These are phyloP conservation scores for Russula ochroleuca DNA, from an alignment of 768 basidiomycete genomes.

Conservation along the genomic window DNA sequence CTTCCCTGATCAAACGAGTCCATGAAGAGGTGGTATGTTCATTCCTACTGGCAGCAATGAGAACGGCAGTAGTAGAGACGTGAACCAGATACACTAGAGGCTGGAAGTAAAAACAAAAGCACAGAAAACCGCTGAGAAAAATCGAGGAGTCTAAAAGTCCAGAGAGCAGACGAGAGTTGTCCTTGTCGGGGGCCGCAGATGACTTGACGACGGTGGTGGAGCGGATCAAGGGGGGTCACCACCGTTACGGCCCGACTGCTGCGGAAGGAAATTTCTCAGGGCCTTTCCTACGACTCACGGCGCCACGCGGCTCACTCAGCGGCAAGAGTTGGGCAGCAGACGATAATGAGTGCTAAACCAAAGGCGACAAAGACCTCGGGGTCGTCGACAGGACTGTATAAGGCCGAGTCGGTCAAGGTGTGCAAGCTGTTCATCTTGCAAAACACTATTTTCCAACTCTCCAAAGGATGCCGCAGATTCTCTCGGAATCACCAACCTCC, in stretches of 20 bases:
- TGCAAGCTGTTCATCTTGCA: not conserved
- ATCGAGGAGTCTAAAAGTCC: not conserved
- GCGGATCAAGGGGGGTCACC: not conserved
- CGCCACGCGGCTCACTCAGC: not conserved
- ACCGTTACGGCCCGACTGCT: not conserved
- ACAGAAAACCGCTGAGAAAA: not conserved
- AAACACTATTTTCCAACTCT: not conserved
- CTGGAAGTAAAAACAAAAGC: not conserved
- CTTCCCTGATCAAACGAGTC: not conserved
- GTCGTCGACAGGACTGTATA: constrained; percentile 25
- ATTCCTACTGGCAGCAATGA: not conserved
- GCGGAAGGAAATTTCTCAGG: not conserved
- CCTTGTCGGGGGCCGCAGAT: not conserved
- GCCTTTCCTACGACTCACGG: too few relatives aligned
- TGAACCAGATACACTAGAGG: not conserved
- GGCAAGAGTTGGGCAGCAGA: not conserved
- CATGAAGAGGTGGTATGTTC: not conserved
- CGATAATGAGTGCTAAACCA: constrained; percentile 22
- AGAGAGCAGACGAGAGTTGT: not conserved
- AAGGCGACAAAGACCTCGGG: constrained; percentile 21
- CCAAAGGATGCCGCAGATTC: constrained; percentile 87
- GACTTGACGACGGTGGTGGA: too few relatives aligned
- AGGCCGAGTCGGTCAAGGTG: constrained; percentile 28
- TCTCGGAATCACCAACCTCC: constrained; percentile 66
- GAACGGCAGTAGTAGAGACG: not conserved